Evolutionary conservation across 305 asterid genomes (phyloP).

Genomic region (Solanum aculeatissimum): DNA sequence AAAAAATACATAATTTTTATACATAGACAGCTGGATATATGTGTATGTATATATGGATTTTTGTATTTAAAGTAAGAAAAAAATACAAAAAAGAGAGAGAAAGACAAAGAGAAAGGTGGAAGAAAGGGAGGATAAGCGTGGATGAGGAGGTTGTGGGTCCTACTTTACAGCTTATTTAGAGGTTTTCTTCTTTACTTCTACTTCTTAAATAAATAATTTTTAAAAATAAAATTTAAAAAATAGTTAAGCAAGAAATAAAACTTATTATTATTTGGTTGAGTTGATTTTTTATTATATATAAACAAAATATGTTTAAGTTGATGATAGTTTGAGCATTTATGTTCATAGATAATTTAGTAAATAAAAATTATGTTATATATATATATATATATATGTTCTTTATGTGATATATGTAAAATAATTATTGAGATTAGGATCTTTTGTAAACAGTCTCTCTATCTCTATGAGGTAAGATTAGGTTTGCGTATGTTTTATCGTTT

Average conservation of each 20-base stretch:
- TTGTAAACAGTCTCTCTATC: too few relatives aligned
- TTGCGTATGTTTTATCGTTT: too few relatives aligned
- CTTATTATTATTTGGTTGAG: neutral
- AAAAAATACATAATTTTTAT: neutral
- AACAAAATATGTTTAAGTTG: too few relatives aligned
- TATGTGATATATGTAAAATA: neutral
- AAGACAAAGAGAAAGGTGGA: neutral
- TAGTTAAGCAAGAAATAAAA: neutral
- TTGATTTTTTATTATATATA: neutral
- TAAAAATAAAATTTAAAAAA: neutral
- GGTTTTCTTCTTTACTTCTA: conserved; percentile 22
- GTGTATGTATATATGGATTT: neutral
- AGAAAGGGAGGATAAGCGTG: neutral
- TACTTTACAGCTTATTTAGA: conserved; percentile 22
- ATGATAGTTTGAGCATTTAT: too few relatives aligned
- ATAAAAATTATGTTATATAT: neutral
- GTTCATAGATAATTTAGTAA: too few relatives aligned
- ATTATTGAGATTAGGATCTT: neutral
- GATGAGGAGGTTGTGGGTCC: conserved; percentile 21
- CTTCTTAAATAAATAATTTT: neutral
- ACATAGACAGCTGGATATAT: neutral
- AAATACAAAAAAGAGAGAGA: neutral
- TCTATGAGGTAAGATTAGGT: too few relatives aligned
- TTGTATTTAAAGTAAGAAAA: neutral
- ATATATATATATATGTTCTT: neutral